A percentile compares a stretch with the other conserved stretches of the same genome.
These are phyloP conservation scores for Coemansia javaensis DNA, from an alignment of 192 early-diverging fungal genomes.

Conservation along the genomic window DNA sequence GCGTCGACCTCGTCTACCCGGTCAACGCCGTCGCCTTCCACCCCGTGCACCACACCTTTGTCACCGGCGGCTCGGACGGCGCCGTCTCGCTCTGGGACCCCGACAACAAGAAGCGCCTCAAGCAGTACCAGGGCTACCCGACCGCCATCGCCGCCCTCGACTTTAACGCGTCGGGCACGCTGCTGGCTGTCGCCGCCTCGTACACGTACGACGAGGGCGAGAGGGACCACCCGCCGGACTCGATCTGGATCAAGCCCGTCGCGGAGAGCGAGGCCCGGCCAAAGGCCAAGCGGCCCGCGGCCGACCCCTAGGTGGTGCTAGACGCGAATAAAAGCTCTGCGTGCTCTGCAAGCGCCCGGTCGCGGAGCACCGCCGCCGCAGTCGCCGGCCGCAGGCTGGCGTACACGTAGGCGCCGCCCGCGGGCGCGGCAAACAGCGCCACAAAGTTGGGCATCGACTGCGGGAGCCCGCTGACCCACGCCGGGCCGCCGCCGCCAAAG, in stretches of 20 bases:
- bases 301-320: too few relatives aligned
- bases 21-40: constrained; percentile 92
- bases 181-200: constrained; percentile 80
- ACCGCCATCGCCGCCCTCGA: constrained; percentile 75
- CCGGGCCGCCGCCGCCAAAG: constrained; percentile 35
- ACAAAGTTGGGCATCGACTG: constrained; percentile 32
- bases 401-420: constrained; percentile 13
- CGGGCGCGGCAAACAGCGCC: constrained; percentile 10
- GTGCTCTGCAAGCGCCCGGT: constrained; percentile 19
- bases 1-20: constrained; percentile 81
- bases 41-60: constrained; percentile 90
- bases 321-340: background rate
- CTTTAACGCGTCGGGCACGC: constrained; percentile 73
- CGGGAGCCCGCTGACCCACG: constrained; percentile 30
- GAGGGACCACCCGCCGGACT: constrained; percentile 76
- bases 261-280: constrained; percentile 59
- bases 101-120: constrained; percentile 80
- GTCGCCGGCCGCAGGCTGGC: constrained; percentile 10
- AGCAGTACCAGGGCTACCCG: constrained; percentile 76
- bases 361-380: constrained; percentile 1
- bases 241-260: constrained; percentile 73
- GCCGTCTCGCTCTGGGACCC: constrained; percentile 91
- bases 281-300: too few relatives aligned
- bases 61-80: constrained; percentile 91
- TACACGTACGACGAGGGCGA: constrained; percentile 97